Evolutionary conservation across 106 monocot species (phyloP).

Genomic region (Vanilla planifolia): DNA sequence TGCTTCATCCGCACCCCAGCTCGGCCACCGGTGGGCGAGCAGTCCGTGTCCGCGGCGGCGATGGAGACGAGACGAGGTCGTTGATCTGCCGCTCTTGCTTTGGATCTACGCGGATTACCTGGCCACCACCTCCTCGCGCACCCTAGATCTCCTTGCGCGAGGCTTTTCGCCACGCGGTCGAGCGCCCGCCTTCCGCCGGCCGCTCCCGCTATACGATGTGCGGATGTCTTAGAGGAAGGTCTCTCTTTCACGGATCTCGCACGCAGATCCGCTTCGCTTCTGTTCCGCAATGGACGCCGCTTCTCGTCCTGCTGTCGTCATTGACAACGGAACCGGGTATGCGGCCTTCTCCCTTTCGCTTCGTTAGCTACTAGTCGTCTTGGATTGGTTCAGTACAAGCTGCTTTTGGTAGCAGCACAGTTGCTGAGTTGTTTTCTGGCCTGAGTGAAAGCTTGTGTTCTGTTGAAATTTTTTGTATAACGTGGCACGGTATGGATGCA

Average conservation of each 20-base stretch:
- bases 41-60: background rate
- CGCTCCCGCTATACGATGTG: conserved; percentile 27
- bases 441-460: background rate
- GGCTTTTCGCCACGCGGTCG: conserved; percentile 2
- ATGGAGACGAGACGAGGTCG: background rate
- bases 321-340: conserved; percentile 96
- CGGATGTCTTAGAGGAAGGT: conserved; percentile 17
- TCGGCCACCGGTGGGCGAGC: background rate
- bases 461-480: too few relatives aligned
- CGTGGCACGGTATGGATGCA: too few relatives aligned
- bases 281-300: conserved; percentile 64
- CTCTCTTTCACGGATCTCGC: conserved; percentile 31
- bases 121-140: background rate
- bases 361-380: background rate
- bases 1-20: too few relatives aligned
- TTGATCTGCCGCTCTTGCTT: conserved; percentile 20
- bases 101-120: conserved; percentile 1
- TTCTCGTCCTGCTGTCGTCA: conserved; percentile 93
- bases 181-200: background rate
- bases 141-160: background rate
- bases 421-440: too few relatives aligned
- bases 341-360: background rate
- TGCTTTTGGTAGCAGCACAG: too few relatives aligned
- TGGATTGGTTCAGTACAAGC: background rate
- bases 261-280: conserved; percentile 26